Percentiles rank a stretch among this genome's conserved stretches.
phyloP scores from a whole-genome alignment of 495 filamentous ascomycete species.

The Aspergillus conjunctus region DNA sequence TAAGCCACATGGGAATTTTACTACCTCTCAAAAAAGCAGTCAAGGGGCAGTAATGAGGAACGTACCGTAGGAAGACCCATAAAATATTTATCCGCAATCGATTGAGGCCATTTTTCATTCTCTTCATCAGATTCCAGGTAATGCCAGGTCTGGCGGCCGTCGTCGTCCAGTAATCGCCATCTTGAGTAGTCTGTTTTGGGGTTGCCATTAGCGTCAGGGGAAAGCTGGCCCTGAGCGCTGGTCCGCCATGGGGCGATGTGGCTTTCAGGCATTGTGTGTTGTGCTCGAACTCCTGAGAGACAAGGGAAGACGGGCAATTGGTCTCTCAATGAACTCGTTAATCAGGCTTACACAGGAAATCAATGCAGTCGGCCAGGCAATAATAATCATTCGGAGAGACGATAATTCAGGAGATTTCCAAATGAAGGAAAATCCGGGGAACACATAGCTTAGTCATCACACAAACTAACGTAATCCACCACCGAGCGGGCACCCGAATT shows the following conservation, averaged over 20 bases:
- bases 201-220: slow-evolving; percentile 44
- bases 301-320: background rate
- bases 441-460: background rate
- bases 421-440: background rate
- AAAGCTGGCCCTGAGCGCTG: slow-evolving; percentile 42
- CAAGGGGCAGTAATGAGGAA: background rate
- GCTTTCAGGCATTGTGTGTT: slow-evolving; percentile 18
- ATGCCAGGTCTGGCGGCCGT: slow-evolving; percentile 88
- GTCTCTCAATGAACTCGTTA: background rate
- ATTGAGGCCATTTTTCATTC: slow-evolving; percentile 78
- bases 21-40: background rate
- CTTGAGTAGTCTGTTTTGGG: slow-evolving; percentile 70
- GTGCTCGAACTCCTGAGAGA: background rate
- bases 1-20: background rate
- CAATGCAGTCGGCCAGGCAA: background rate
- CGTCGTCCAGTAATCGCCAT: slow-evolving; percentile 84
- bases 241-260: slow-evolving; percentile 49
- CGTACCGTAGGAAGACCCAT: slow-evolving; percentile 70
- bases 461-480: too few relatives aligned
- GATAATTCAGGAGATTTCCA: background rate
- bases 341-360: background rate
- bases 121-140: slow-evolving; percentile 83
- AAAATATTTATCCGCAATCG: slow-evolving; percentile 78
- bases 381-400: background rate
- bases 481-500: too few relatives aligned